Base-by-base conservation (phyloP, 1,284 basidiomycete species). In the Exsudoporus floridanus region DNA sequence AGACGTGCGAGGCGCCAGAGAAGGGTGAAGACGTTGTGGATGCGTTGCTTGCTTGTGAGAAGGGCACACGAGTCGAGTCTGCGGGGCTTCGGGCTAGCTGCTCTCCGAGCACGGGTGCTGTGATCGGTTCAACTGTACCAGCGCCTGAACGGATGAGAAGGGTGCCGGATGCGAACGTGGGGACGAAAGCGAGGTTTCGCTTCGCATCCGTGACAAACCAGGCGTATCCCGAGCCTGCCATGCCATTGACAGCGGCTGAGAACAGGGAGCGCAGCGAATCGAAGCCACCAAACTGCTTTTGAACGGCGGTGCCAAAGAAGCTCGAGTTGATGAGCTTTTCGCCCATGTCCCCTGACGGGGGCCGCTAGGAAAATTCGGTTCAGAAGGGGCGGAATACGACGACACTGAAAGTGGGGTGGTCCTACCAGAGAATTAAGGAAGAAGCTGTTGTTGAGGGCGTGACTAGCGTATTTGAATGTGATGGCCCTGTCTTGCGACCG, bases 361-460 rank as follows among this genome's bases (percentile, higher is more conserved):
- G 82, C 70, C 76, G 77, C 82, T 86, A 61, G 18, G 46, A 21
- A n/a, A 42, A 31, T 51, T 43, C 16, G 21, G n/a, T 18, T 49
- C 30, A 19, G 19, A 36, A 25, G 12, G 21, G 27, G 8, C 14
- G 21, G 2, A 6, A 16, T 1, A 7, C 5, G 31, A 14, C 1
- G 7, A 4, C 1, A 7, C 13, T 2, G 18, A 9, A 39, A 16
- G 50, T 19, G 21, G 27, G 7, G 33, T 37, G 39, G 81, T 91
- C 55, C 70, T 70, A 95, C 92, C 41, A 99, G 77, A 52, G 79
- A 79, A 62, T 90, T 82, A 27, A 99, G 80, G 79, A 98, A 99
- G 79, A 94, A 99, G 64, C 86, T 87, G 71, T 98, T 98, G 76
- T 99, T 99, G 58, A 98, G 77, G 12, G 96, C 92, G 48, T 93